Percentiles rank a stretch among this genome's conserved stretches.
Conservation (phyloP, 2,329 filamentous ascomycete species). For the Phyllosticta citrichinensis region DNA sequence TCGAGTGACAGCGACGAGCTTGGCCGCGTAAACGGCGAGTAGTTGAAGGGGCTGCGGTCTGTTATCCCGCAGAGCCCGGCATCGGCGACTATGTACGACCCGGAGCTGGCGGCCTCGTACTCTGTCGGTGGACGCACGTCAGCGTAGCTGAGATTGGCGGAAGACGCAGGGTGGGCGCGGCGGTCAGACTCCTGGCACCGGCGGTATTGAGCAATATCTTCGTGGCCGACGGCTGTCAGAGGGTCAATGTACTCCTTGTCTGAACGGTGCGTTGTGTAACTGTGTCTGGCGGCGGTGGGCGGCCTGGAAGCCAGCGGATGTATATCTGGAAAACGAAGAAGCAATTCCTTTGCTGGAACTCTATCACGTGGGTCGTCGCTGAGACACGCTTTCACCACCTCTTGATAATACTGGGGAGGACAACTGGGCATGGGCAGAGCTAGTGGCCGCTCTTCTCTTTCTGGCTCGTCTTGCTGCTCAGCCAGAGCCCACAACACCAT, state of each 20-base stretch:
- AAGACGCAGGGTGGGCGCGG: slow-evolving; percentile 10
- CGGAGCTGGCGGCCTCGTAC: slow-evolving; percentile 33
- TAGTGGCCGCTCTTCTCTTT: slow-evolving; percentile 64
- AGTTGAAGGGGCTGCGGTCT: slow-evolving; percentile 13
- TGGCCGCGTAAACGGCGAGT: slow-evolving; percentile 21
- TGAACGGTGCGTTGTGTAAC: slow-evolving; percentile 31
- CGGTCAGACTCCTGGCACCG: neutral
- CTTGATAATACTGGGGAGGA: slow-evolving; percentile 70
- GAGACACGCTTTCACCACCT: slow-evolving; percentile 67
- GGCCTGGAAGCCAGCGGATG: slow-evolving; percentile 13
- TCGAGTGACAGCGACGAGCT: slow-evolving; percentile 29
- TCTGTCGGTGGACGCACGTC: slow-evolving; percentile 30
- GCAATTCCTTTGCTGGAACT: slow-evolving; percentile 60
- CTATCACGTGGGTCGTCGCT: slow-evolving; percentile 63
- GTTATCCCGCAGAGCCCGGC: slow-evolving; percentile 18
- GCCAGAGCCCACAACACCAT: slow-evolving; percentile 96
- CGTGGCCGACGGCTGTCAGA: slow-evolving; percentile 31
- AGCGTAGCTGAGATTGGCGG: slow-evolving; percentile 16
- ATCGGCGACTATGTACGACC: slow-evolving; percentile 31
- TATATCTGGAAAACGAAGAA: slow-evolving; percentile 33
- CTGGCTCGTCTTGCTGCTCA: slow-evolving; percentile 80
- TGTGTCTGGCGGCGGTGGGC: slow-evolving; percentile 19
- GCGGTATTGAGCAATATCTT: slow-evolving; percentile 31
- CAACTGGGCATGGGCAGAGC: slow-evolving; percentile 40
- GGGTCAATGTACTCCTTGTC: slow-evolving; percentile 41